Evolutionary conservation across 2,329 filamentous ascomycete genomes (phyloP).

Genomic region (Fusarium praegraminearum): DNA sequence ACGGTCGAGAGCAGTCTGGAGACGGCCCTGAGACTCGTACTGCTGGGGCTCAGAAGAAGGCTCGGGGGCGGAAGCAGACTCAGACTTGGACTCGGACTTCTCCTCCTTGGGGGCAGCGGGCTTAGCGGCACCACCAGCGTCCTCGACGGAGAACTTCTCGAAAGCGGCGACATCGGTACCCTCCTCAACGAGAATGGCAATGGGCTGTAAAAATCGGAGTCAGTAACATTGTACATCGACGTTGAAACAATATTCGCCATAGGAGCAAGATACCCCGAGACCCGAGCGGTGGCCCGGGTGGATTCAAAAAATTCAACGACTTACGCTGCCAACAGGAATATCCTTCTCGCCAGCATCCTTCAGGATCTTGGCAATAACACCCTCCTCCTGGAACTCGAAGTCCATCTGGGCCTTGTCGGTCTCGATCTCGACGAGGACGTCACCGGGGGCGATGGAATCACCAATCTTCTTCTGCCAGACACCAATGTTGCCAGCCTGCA

Average conservation of each 20-base stretch:
- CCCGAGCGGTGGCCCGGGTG: slow-evolving; percentile 23
- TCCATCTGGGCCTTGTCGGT: slow-evolving; percentile 99
- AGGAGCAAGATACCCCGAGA: slow-evolving; percentile 36
- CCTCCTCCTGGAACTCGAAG: slow-evolving; percentile 99
- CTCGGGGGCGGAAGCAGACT: slow-evolving; percentile 61
- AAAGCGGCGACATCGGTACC: slow-evolving; percentile 89
- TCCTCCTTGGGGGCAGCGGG: slow-evolving; percentile 75
- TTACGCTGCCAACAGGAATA: slow-evolving; percentile 91
- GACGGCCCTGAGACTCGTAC: slow-evolving; percentile 78
- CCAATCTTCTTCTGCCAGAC: slow-evolving; percentile 98
- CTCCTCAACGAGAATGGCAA: slow-evolving; percentile 94
- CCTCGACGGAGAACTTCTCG: slow-evolving; percentile 86
- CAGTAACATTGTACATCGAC: slow-evolving; percentile 17
- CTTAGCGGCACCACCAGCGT: slow-evolving; percentile 81
- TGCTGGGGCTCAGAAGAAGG: slow-evolving; percentile 71
- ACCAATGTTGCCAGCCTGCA: slow-evolving; percentile 97
- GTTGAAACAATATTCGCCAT: background rate
- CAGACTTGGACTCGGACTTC: slow-evolving; percentile 70
- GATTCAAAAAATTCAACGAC: slow-evolving; percentile 55
- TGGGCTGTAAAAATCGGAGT: slow-evolving; percentile 72
- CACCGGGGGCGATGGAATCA: slow-evolving; percentile 87
- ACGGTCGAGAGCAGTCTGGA: slow-evolving; percentile 87
- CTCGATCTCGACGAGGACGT: slow-evolving; percentile 98
- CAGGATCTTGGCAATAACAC: slow-evolving; percentile 92
- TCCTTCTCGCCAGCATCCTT: slow-evolving; percentile 96